These are phyloP conservation scores for Quercus aquifolioides DNA, from an alignment of 306 rosid species.

Conservation along the genomic window DNA sequence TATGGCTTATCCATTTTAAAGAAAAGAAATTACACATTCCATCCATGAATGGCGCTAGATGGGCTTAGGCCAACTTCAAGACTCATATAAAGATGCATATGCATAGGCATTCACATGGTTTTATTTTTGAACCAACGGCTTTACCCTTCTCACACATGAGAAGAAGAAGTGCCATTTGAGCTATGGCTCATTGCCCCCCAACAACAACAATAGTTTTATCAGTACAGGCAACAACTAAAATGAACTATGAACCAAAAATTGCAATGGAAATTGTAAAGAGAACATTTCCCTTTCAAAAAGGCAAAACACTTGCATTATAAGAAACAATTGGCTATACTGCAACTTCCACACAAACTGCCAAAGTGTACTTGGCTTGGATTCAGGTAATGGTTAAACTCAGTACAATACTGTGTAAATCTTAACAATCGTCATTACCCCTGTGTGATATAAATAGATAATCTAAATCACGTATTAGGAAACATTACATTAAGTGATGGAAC, in stretches of 20 bases:
- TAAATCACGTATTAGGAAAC: background rate
- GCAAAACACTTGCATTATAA: background rate
- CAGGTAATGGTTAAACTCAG: background rate
- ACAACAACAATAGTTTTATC: background rate
- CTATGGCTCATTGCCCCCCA: too few relatives aligned
- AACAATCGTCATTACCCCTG: background rate
- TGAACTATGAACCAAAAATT: background rate
- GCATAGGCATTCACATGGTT: background rate
- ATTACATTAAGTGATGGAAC: background rate
- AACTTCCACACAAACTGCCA: conserved; percentile 17
- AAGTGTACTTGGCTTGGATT: conserved; percentile 10
- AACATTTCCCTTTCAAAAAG: background rate
- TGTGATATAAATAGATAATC: background rate
- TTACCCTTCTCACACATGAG: too few relatives aligned
- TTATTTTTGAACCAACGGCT: background rate
- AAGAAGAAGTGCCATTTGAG: too few relatives aligned
- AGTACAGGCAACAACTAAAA: background rate
- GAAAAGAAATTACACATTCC: too few relatives aligned
- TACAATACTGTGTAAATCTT: background rate
- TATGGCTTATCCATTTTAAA: too few relatives aligned
- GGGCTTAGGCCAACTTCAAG: too few relatives aligned
- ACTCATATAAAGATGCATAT: too few relatives aligned
- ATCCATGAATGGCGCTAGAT: too few relatives aligned
- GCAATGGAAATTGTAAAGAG: background rate
- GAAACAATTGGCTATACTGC: background rate